Evolutionary conservation across 2,329 filamentous ascomycete species (phyloP).

Genomic region (Pseudovirgaria hyperparasitica): DNA sequence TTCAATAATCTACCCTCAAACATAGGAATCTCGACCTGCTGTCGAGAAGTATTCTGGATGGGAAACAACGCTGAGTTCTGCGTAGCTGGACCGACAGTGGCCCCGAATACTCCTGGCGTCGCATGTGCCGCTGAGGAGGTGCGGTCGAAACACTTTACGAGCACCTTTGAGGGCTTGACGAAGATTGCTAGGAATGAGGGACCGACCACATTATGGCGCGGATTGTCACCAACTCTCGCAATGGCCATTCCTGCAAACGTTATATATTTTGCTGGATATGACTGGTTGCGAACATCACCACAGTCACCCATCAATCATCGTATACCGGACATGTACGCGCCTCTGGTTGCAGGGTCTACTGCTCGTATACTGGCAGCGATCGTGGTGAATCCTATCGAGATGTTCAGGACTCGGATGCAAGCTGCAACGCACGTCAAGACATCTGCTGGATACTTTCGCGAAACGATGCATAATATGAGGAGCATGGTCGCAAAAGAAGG

Average conservation of each 20-base stretch:
- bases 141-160: conserved; percentile 71
- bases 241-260: conserved; percentile 96
- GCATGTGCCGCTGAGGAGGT: conserved; percentile 83
- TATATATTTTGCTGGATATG: conserved; percentile 97
- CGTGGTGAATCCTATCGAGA: conserved; percentile 80
- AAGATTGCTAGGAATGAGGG: conserved; percentile 96
- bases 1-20: conserved; percentile 66
- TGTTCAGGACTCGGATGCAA: conserved; percentile 87
- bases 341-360: conserved; percentile 64
- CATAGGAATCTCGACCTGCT: conserved; percentile 87
- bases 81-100: conserved; percentile 49
- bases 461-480: conserved; percentile 62
- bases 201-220: conserved; percentile 74
- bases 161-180: conserved; percentile 78
- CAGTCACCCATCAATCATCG: conserved; percentile 55
- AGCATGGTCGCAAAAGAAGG: conserved; percentile 70
- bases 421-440: conserved; percentile 42
- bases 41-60: conserved; percentile 92
- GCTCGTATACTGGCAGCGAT: conserved; percentile 72
- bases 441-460: conserved; percentile 56
- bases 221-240: conserved; percentile 80
- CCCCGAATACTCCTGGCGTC: conserved; percentile 32
- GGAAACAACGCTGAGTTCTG: conserved; percentile 75
- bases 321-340: conserved; percentile 53
- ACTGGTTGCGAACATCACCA: conserved; percentile 70